Evolutionary conservation across 495 filamentous ascomycete species (phyloP).

Genomic region (Tuber melanosporum): DNA sequence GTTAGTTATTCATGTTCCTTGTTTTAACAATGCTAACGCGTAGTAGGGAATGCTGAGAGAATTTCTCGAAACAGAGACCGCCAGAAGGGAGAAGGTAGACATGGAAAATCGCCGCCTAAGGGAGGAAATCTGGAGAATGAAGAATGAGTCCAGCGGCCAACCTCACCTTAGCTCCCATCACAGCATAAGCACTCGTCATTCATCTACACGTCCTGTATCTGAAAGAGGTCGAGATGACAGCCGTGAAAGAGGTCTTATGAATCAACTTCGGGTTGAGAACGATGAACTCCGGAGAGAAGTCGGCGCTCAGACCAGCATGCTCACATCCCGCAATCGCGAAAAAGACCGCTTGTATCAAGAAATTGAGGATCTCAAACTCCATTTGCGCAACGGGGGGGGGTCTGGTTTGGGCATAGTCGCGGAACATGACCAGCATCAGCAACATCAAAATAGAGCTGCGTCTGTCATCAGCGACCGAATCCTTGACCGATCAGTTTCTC

Average conservation of each 20-base stretch:
- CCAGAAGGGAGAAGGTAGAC: constrained; percentile 80
- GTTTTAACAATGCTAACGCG: constrained; percentile 18
- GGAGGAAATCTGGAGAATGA: constrained; percentile 73
- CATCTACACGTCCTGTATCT: constrained; percentile 58
- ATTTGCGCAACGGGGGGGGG: constrained; percentile 58
- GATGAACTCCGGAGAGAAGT: constrained; percentile 86
- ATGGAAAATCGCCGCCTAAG: constrained; percentile 77
- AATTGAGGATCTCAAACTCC: constrained; percentile 91
- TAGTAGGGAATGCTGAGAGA: constrained; percentile 50
- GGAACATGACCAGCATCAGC: constrained; percentile 2
- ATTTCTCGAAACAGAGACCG: constrained; percentile 85
- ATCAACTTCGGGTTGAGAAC: constrained; percentile 83
- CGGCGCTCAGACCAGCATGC: constrained; percentile 93
- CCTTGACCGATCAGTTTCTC: constrained; percentile 84
- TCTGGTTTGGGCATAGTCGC: constrained; percentile 25
- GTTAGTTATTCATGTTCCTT: constrained; percentile 42
- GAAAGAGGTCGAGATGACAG: constrained; percentile 53
- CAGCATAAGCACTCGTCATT: constrained; percentile 55
- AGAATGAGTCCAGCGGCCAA: constrained; percentile 51
- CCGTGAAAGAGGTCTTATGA: constrained; percentile 45
- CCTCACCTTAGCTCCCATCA: constrained; percentile 53
- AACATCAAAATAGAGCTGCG: constrained; percentile 16
- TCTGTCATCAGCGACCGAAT: constrained; percentile 60
- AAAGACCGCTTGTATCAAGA: constrained; percentile 92
- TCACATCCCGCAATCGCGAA: constrained; percentile 90